Evolutionary conservation across 2,329 filamentous ascomycete genomes (phyloP).

Genomic region (Cadophora sp.): DNA sequence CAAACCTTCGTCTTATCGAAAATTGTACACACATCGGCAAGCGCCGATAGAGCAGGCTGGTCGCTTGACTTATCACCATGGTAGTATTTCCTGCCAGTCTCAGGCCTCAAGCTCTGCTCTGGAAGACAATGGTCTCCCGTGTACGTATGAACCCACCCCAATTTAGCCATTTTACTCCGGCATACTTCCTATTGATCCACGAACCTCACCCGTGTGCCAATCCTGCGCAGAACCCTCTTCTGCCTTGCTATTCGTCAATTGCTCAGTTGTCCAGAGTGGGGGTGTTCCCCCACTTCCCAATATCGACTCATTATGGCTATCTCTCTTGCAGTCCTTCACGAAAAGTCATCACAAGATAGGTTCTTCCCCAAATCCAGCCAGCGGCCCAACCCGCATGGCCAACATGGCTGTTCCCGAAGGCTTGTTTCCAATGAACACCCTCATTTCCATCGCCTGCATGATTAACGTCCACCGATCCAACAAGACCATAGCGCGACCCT

Average conservation of each 20-base stretch:
- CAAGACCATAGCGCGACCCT: background rate
- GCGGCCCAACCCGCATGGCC: conserved; percentile 1
- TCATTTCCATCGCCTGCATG: background rate
- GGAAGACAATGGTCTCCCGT: background rate
- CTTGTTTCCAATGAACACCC: conserved; percentile 5
- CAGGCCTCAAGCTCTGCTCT: background rate
- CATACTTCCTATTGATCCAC: conserved; percentile 11
- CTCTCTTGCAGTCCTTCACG: background rate
- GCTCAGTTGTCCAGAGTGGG: background rate
- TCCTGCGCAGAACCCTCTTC: background rate
- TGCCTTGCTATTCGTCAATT: conserved; percentile 3
- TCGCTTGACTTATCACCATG: background rate
- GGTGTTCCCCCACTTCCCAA: background rate
- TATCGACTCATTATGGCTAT: background rate
- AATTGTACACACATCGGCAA: background rate
- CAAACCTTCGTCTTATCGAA: background rate
- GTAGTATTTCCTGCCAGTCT: background rate
- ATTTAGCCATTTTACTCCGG: background rate
- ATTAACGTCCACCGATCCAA: background rate
- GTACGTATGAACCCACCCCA: background rate
- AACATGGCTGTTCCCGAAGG: background rate
- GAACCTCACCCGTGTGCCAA: background rate
- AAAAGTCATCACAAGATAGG: background rate
- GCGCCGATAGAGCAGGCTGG: background rate
- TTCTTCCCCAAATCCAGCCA: background rate